Base-by-base conservation (phyloP, 1,284 basidiomycete species). In the Golubevia pallescens region DNA sequence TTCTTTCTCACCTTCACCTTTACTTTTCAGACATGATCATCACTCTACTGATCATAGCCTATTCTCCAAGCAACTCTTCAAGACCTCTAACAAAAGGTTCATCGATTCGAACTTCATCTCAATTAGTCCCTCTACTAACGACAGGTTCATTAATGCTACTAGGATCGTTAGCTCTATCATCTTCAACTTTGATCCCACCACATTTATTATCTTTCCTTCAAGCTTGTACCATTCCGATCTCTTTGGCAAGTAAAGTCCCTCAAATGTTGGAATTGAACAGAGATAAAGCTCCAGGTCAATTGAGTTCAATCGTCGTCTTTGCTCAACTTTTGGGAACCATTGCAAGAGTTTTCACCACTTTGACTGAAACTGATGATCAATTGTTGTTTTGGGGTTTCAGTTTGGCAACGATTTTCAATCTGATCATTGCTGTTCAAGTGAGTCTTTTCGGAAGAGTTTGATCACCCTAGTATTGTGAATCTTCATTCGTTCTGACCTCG, bases 101-200 rank as follows among this genome's bases (percentile, higher is more conserved):
- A 61, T 64, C 19, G 3, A 68, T 86, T 86, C 87, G 7, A 87
- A 92, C 2, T 74, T 91, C 32, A 88, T 93, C 14, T 93, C 95
- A 86, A 86, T 92, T 48, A 87, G 89, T 56, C 94, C 94, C 0
- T 90, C 97, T 62, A 93, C 94, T 0, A 89, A 97, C 42, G 92
- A 93, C 16, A 87, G 97, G 57, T 89, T 92, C 83, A 91, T 92
- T 73, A 95, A 98, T 87, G 88, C 95, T 53, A 93, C 93, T 8
- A 93, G 94, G 84, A 94, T 97, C 86, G 24, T 63, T 81, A 38
- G 72, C 80, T 61, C 75, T 75, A 62, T 69, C 65, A 58, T 74
- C 75, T 21, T 75, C 68, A 10, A 60, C 63, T 14, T 66, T 81
- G 23, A 71, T 80, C 57, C 61, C 79, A 7, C 61, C 70, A 0